A percentile compares a stretch with the other conserved stretches of the same genome.
phyloP scores from a whole-genome alignment of 1,284 basidiomycete genomes.

The Cutaneotrichosporon sp. region DNA sequence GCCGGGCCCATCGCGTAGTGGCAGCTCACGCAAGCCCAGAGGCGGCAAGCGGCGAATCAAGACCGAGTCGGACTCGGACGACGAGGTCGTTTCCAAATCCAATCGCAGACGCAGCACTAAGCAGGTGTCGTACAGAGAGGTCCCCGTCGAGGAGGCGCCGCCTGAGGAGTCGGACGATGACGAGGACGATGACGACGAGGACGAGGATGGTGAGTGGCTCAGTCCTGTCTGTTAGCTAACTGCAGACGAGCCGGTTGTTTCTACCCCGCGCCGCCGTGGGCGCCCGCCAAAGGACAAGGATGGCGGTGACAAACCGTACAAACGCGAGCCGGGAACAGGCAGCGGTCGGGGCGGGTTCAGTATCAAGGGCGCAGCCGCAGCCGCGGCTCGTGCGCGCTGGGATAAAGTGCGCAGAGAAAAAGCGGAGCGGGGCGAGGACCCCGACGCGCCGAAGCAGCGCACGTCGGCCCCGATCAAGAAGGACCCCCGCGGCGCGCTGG shows the following conservation, averaged over 20 bases:
- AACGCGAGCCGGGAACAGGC: slow-evolving; percentile 41
- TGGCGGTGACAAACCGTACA: slow-evolving; percentile 29
- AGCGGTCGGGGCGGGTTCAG: slow-evolving; percentile 46
- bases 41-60: slow-evolving; percentile 8
- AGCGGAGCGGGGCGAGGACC: slow-evolving; percentile 45
- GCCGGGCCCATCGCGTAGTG: slow-evolving; percentile 7
- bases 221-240: slow-evolving; percentile 4
- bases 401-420: slow-evolving; percentile 45
- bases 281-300: slow-evolving; percentile 18
- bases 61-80: slow-evolving; percentile 23
- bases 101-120: slow-evolving; percentile 25
- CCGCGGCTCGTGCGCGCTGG: slow-evolving; percentile 49
- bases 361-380: slow-evolving; percentile 49
- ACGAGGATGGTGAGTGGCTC: slow-evolving; percentile 9
- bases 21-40: slow-evolving; percentile 18
- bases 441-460: slow-evolving; percentile 22
- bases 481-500: slow-evolving; percentile 29
- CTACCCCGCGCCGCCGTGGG: slow-evolving; percentile 14
- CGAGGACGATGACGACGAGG: slow-evolving; percentile 22
- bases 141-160: slow-evolving; percentile 23
- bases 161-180: slow-evolving; percentile 26
- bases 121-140: slow-evolving; percentile 32
- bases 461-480: slow-evolving; percentile 17
- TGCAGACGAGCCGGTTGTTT: slow-evolving; percentile 21
- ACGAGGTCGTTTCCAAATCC: slow-evolving; percentile 19